These are phyloP conservation scores for Cercospora sp. DNA, from an alignment of 2,329 filamentous ascomycete species.

Conservation along the genomic window DNA sequence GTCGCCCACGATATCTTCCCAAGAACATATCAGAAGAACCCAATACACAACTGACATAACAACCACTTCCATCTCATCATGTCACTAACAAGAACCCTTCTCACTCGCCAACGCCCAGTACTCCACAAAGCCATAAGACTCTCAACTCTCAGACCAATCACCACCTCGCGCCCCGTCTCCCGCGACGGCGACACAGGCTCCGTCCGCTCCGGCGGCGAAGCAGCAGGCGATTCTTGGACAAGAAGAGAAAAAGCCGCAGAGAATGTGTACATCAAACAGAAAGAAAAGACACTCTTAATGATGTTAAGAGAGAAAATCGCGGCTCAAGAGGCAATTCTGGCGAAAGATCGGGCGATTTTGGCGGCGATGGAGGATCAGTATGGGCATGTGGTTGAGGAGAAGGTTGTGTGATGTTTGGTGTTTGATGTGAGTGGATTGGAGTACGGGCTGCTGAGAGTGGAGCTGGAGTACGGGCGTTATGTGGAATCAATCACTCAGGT, in stretches of 20 bases:
- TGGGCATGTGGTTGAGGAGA: not conserved
- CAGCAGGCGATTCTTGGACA: conserved; percentile 70
- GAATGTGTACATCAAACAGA: conserved; percentile 75
- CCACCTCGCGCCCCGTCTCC: not conserved
- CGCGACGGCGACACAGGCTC: conserved; percentile 39
- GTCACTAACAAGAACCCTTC: not conserved
- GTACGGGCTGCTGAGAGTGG: not conserved
- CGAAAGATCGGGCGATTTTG: conserved; percentile 20
- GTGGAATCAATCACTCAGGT: too few species aligned
- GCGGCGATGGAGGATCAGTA: conserved; percentile 18
- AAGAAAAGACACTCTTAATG: conserved; percentile 77
- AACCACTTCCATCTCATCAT: not conserved
- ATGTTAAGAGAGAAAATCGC: conserved; percentile 65
- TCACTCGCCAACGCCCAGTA: not conserved
- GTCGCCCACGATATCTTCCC: not conserved
- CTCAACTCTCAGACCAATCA: not conserved
- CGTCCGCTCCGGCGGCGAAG: conserved; percentile 32
- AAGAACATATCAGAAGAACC: not conserved
- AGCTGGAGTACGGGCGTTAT: not conserved
- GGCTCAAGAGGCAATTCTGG: conserved; percentile 61
- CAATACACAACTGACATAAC: not conserved
- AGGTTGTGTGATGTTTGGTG: not conserved
- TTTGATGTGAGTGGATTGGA: not conserved
- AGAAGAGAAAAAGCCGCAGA: conserved; percentile 81
- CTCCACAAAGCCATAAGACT: not conserved